Evolutionary conservation across 495 filamentous ascomycete genomes (phyloP).

Genomic region (Mytilinidion resinicola): DNA sequence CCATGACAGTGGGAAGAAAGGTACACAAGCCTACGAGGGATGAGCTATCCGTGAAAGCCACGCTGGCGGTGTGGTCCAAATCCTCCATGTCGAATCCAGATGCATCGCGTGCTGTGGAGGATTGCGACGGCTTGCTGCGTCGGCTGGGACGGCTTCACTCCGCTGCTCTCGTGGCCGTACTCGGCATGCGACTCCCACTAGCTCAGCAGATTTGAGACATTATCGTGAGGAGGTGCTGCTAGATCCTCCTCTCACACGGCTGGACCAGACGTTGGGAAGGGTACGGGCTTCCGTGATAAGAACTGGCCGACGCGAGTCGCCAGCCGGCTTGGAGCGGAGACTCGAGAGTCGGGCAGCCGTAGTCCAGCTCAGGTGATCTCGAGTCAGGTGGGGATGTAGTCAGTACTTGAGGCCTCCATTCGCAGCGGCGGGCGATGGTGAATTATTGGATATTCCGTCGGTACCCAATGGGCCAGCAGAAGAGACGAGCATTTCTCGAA

Average conservation of each 20-base stretch:
- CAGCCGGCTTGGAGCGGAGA: slow-evolving; percentile 21
- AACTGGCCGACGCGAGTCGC: background rate
- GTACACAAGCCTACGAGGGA: too few relatives aligned
- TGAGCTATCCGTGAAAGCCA: background rate
- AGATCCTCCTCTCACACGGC: too few relatives aligned
- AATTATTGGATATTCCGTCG: slow-evolving; percentile 24
- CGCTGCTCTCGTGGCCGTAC: background rate
- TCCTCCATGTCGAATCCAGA: background rate
- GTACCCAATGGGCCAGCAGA: slow-evolving; percentile 23
- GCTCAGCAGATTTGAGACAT: too few relatives aligned
- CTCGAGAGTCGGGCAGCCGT: slow-evolving; percentile 10
- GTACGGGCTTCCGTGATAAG: background rate
- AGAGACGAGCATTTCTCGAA: background rate
- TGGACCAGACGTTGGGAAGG: background rate
- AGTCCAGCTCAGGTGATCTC: slow-evolving; percentile 26
- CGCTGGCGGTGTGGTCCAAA: background rate
- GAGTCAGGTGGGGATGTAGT: slow-evolving; percentile 16
- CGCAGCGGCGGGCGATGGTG: slow-evolving; percentile 6
- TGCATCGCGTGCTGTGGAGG: background rate
- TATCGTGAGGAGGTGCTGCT: too few relatives aligned
- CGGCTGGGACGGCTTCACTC: background rate
- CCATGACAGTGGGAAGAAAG: too few relatives aligned
- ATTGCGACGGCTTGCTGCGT: background rate
- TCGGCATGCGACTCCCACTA: too few relatives aligned
- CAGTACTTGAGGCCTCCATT: slow-evolving; percentile 18